Percentiles rank a stretch among this genome's conserved stretches.
These are phyloP conservation scores for Prinsepia uniflora DNA, from an alignment of 306 rosid species.

Conservation along the genomic window DNA sequence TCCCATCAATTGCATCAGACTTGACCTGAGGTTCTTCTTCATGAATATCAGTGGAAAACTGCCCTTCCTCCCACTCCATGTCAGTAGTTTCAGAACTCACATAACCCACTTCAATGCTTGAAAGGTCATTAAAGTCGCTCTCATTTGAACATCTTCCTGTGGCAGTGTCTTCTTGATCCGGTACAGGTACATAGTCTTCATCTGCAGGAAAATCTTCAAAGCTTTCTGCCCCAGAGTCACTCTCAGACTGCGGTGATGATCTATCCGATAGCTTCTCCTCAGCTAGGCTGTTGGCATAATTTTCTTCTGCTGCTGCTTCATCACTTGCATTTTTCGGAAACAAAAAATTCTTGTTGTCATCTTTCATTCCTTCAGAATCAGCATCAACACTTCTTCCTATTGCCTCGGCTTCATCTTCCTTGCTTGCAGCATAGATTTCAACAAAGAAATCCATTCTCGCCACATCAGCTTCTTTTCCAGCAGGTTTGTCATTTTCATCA, in stretches of 20 bases:
- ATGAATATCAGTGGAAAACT: conserved; percentile 25
- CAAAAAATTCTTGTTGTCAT: not conserved
- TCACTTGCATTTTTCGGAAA: conserved; percentile 21
- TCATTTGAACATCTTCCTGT: conserved; percentile 38
- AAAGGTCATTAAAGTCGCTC: conserved; percentile 21
- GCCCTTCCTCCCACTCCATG: conserved; percentile 58
- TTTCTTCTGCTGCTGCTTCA: conserved; percentile 21
- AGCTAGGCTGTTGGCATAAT: conserved; percentile 15
- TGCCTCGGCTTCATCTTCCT: conserved; percentile 20
- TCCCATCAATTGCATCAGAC: conserved; percentile 31
- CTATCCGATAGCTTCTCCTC: conserved; percentile 26
- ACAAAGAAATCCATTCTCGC: conserved; percentile 37
- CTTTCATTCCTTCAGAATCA: conserved; percentile 14
- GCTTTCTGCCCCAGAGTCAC: conserved; percentile 33
- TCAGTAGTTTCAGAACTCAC: conserved; percentile 33
- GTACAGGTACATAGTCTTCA: conserved; percentile 21
- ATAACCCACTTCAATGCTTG: conserved; percentile 28
- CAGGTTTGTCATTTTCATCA: conserved; percentile 23
- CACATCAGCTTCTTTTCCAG: conserved; percentile 24
- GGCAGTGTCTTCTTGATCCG: conserved; percentile 37
- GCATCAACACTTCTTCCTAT: conserved; percentile 8
- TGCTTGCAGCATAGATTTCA: conserved; percentile 48
- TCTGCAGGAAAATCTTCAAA: conserved; percentile 7
- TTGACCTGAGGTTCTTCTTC: conserved; percentile 35
- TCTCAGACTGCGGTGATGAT: conserved; percentile 29